A percentile compares a stretch with the other conserved stretches of the same genome.
Evolutionary conservation across 306 rosid genomes (phyloP).

Genomic region (Cajanus cajan): DNA sequence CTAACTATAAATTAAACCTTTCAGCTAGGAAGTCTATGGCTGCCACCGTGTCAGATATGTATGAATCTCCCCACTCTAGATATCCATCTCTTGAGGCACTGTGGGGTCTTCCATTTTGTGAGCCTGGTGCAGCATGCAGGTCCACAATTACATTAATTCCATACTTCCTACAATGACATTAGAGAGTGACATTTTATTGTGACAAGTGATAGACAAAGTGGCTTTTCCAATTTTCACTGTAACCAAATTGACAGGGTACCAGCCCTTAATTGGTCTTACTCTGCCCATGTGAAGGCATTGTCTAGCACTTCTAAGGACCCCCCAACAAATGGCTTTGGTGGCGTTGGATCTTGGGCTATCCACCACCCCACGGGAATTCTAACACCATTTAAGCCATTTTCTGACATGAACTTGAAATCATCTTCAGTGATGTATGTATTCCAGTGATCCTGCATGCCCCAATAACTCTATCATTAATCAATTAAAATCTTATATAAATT

Average conservation of each 20-base stretch:
- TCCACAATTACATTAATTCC: slow-evolving; percentile 61
- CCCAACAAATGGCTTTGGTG: slow-evolving; percentile 70
- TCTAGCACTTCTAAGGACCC: slow-evolving; percentile 59
- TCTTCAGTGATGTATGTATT: slow-evolving; percentile 56
- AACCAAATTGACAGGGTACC: neutral
- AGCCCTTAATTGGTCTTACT: slow-evolving; percentile 37
- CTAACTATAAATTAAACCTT: slow-evolving; percentile 35
- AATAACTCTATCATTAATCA: neutral
- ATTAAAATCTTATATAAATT: slow-evolving; percentile 4
- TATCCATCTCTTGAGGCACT: slow-evolving; percentile 66
- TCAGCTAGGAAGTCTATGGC: slow-evolving; percentile 53
- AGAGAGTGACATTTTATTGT: neutral
- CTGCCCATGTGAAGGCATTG: slow-evolving; percentile 76
- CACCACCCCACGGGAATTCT: slow-evolving; percentile 85
- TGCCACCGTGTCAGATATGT: slow-evolving; percentile 44
- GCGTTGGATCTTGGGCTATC: slow-evolving; percentile 67
- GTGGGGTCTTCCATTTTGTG: slow-evolving; percentile 57
- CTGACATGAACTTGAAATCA: slow-evolving; percentile 66
- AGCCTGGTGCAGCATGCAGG: slow-evolving; percentile 61
- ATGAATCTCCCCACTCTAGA: slow-evolving; percentile 56
- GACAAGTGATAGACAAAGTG: slow-evolving; percentile 4
- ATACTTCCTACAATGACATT: slow-evolving; percentile 41
- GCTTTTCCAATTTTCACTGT: neutral
- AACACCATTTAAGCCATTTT: slow-evolving; percentile 55
- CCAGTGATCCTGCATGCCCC: slow-evolving; percentile 55